These are phyloP conservation scores for Heimioporus sp. DNA, from an alignment of 768 basidiomycete species.

Conservation along the genomic window DNA sequence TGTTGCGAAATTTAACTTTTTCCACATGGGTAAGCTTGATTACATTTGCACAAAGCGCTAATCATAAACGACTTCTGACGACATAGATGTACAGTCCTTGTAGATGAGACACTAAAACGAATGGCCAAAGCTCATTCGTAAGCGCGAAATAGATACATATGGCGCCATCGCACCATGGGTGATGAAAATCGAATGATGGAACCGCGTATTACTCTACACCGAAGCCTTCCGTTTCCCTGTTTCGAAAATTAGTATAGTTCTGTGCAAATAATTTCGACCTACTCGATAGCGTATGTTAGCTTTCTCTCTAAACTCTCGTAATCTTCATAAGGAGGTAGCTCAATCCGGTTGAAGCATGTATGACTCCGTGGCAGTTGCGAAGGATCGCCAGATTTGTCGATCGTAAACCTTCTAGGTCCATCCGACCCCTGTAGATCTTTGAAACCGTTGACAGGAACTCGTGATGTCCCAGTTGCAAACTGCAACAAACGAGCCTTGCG, in stretches of 20 bases:
- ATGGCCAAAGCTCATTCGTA: background rate
- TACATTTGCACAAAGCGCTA: constrained; percentile 1
- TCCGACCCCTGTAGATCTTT: constrained; percentile 94
- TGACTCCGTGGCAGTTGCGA: constrained; percentile 85
- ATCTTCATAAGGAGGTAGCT: constrained; percentile 87
- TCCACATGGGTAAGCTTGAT: background rate
- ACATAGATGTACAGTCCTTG: background rate
- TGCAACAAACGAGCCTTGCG: constrained; percentile 83
- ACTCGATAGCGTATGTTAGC: constrained; percentile 82
- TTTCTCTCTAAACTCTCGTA: constrained; percentile 87
- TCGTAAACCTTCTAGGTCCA: constrained; percentile 89
- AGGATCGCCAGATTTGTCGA: constrained; percentile 92
- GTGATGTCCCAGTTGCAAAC: constrained; percentile 86
- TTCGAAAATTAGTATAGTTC: constrained; percentile 7
- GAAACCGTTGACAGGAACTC: constrained; percentile 89
- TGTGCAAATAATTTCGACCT: constrained; percentile 27
- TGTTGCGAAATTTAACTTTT: constrained; percentile 5
- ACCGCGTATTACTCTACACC: constrained; percentile 48
- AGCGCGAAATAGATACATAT: constrained; percentile 20
- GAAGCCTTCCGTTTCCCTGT: constrained; percentile 77
- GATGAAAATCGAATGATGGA: constrained; percentile 4
- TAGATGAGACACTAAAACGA: constrained; percentile 1
- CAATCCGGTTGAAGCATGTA: constrained; percentile 90
- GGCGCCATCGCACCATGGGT: background rate
- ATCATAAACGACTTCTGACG: background rate